Evolutionary conservation across 805 yeast genomes (phyloP).

Genomic region (Ogataea naganishii): DNA sequence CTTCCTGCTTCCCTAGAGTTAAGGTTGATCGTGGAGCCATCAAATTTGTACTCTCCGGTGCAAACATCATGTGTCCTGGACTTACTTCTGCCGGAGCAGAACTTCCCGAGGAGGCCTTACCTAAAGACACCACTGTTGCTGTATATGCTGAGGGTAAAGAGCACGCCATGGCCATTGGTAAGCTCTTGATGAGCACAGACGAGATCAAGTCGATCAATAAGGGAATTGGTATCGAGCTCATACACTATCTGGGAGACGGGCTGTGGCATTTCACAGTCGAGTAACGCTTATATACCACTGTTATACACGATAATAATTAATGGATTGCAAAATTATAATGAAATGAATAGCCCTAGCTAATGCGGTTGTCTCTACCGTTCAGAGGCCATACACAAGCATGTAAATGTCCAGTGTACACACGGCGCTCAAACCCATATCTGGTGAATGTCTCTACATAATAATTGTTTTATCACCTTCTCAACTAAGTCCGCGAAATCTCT

Average conservation of each 20-base stretch:
- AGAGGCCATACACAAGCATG: too few relatives aligned
- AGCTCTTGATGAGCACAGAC: slow-evolving; percentile 77
- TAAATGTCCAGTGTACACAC: too few relatives aligned
- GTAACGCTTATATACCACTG: slow-evolving; percentile 12
- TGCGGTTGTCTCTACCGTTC: too few relatives aligned
- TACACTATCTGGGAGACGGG: slow-evolving; percentile 85
- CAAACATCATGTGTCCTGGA: slow-evolving; percentile 96
- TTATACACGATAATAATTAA: too few relatives aligned
- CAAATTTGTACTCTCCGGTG: slow-evolving; percentile 90
- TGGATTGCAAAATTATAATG: too few relatives aligned
- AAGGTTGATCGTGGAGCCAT: slow-evolving; percentile 95
- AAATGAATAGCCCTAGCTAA: too few relatives aligned
- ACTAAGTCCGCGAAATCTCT: too few relatives aligned
- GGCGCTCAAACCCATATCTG: too few relatives aligned
- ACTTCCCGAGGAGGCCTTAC: slow-evolving; percentile 66
- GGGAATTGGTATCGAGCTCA: slow-evolving; percentile 81
- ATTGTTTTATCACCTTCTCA: too few relatives aligned
- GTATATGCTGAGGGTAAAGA: slow-evolving; percentile 92
- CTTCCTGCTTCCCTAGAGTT: slow-evolving; percentile 74
- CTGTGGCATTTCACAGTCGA: slow-evolving; percentile 60
- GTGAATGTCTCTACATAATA: too few relatives aligned
- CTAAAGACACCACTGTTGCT: slow-evolving; percentile 63
- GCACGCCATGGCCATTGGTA: slow-evolving; percentile 85
- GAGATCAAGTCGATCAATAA: slow-evolving; percentile 78
- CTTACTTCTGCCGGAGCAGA: slow-evolving; percentile 78